Percentiles rank a stretch among this genome's conserved stretches.
Conservation (phyloP, 1,139 yeast genomes). For the Taiozyma sp. region DNA sequence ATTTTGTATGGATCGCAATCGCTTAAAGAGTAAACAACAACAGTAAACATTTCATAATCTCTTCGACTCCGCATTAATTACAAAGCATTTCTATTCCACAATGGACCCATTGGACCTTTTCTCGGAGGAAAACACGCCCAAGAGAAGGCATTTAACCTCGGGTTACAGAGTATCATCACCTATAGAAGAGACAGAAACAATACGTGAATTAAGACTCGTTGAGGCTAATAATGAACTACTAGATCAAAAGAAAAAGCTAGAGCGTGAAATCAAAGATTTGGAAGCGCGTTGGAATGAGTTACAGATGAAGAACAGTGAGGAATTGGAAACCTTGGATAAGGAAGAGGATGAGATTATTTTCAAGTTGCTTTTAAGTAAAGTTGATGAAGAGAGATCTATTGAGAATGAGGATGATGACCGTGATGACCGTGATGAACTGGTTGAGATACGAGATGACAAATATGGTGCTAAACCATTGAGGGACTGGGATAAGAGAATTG, state of each 20-base stretch:
- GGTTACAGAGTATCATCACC: background rate
- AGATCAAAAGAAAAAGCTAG: background rate
- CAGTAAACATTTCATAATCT: too few species aligned
- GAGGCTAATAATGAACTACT: background rate
- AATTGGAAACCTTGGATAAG: background rate
- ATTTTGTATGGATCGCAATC: too few species aligned
- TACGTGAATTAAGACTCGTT: background rate
- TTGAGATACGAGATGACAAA: constrained; percentile 1
- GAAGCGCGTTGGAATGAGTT: background rate
- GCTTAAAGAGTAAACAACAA: too few species aligned
- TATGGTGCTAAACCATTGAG: constrained; percentile 15
- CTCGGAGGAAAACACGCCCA: background rate
- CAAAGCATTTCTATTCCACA: background rate
- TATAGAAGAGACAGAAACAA: background rate
- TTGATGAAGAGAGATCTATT: background rate
- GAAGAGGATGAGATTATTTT: background rate
- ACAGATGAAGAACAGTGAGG: background rate
- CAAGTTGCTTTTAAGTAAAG: background rate
- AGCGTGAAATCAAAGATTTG: background rate
- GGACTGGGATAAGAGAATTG: constrained; percentile 18
- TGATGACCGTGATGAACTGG: background rate
- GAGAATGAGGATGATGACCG: constrained; percentile 1
- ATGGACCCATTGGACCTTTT: background rate
- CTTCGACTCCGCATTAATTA: too few species aligned
- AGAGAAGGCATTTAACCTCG: background rate